Percentiles rank a stretch among this genome's conserved stretches.
These are phyloP conservation scores for Malassezia nana DNA, from an alignment of 1,284 basidiomycete genomes.

Conservation along the genomic window DNA sequence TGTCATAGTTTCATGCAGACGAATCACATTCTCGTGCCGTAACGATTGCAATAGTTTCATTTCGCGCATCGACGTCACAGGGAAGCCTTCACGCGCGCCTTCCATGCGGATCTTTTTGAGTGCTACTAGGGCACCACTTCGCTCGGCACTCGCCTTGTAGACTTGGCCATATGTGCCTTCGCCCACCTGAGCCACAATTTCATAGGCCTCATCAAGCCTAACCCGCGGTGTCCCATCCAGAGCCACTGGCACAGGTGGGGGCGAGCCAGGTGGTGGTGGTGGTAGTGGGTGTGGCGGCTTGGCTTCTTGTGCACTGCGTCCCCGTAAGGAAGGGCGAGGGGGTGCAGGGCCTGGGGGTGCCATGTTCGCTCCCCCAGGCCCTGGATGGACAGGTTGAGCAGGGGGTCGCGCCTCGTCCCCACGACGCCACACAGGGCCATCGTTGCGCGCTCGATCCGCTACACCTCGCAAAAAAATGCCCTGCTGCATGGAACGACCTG, in stretches of 20 bases:
- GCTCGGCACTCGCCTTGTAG: slow-evolving; percentile 83
- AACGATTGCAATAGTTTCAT: slow-evolving; percentile 92
- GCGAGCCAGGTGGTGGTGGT: neutral
- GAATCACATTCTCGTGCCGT: slow-evolving; percentile 77
- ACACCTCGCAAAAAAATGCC: neutral
- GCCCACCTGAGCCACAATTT: slow-evolving; percentile 83
- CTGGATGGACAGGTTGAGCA: neutral
- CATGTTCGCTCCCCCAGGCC: too few relatives aligned
- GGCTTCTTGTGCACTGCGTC: too few relatives aligned
- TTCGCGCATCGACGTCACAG: slow-evolving; percentile 96
- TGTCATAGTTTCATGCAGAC: slow-evolving; percentile 94
- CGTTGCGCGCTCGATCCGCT: neutral
- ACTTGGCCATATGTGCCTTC: slow-evolving; percentile 99
- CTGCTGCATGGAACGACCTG: neutral
- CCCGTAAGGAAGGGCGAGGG: too few relatives aligned
- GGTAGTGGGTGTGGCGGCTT: neutral
- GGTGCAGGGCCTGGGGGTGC: too few relatives aligned
- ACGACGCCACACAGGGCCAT: neutral
- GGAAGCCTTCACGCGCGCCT: slow-evolving; percentile 91
- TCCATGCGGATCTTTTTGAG: slow-evolving; percentile 98
- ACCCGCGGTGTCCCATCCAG: neutral
- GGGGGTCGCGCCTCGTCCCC: neutral
- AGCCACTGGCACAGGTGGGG: neutral
- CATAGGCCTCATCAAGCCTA: slow-evolving; percentile 57
- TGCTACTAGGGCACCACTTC: slow-evolving; percentile 68